Evolutionary conservation across 345 rosid species (phyloP).

Genomic region (Populus deltoides): DNA sequence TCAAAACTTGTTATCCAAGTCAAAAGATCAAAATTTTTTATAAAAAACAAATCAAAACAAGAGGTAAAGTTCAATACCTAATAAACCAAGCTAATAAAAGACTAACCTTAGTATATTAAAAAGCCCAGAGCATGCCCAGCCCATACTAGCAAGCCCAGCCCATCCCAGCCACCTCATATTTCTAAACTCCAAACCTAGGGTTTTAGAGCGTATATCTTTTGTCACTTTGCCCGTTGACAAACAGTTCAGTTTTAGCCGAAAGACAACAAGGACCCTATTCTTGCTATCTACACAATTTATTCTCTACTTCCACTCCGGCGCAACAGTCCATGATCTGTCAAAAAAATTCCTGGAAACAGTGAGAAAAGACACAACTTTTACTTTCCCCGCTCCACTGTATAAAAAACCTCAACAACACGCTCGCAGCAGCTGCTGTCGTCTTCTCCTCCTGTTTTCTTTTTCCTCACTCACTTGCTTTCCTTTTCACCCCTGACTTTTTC

Average conservation of each 20-base stretch:
- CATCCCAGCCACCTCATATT: background rate
- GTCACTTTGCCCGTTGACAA: background rate
- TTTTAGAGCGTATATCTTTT: background rate
- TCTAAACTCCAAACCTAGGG: background rate
- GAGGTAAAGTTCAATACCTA: too few species aligned
- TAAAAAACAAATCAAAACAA: too few species aligned
- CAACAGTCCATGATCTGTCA: too few species aligned
- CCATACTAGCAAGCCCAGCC: background rate
- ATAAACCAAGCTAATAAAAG: too few species aligned
- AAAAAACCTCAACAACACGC: background rate
- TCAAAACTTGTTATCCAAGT: too few species aligned
- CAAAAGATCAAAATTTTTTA: rapidly evolving
- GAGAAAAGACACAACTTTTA: background rate
- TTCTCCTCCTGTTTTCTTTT: background rate
- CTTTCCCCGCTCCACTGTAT: background rate
- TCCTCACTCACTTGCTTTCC: background rate
- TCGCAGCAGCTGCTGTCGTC: background rate
- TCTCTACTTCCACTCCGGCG: background rate
- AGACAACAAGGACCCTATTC: background rate
- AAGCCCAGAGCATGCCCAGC: background rate
- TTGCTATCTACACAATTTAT: background rate
- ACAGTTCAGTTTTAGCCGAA: background rate
- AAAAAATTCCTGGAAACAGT: background rate
- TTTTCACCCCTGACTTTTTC: background rate
- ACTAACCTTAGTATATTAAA: too few species aligned